phyloP scores from a whole-genome alignment of 257 asterid species.

The Scutellaria baicalensis region DNA sequence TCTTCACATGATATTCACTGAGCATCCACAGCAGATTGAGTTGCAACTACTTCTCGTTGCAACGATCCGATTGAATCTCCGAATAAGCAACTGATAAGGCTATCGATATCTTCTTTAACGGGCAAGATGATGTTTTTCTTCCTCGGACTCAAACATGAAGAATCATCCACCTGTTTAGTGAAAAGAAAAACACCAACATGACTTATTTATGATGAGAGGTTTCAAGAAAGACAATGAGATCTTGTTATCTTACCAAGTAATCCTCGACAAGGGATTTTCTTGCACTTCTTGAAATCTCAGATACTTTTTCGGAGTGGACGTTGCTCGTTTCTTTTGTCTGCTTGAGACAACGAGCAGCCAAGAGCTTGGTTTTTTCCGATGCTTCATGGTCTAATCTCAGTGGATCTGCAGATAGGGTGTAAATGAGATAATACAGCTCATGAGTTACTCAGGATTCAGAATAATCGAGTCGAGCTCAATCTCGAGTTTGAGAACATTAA shows the following conservation, averaged over 20 bases:
- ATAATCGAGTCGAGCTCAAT: too few relatives aligned
- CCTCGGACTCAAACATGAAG: constrained; percentile 16
- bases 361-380: constrained; percentile 19
- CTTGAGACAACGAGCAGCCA: constrained; percentile 15
- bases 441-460: too few relatives aligned
- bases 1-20: neutral
- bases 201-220: neutral
- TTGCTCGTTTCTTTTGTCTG: constrained; percentile 20
- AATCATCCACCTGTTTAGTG: constrained; percentile 30
- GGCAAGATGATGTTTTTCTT: constrained; percentile 28
- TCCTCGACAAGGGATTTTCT: constrained; percentile 40
- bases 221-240: neutral
- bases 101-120: constrained; percentile 28
- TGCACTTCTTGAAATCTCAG: constrained; percentile 32
- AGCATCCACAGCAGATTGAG: neutral
- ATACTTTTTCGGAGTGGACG: constrained; percentile 20
- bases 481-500: too few relatives aligned
- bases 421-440: too few relatives aligned
- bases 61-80: constrained; percentile 21
- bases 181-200: neutral
- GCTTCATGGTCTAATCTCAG: constrained; percentile 29
- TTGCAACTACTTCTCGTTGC: constrained; percentile 10
- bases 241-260: constrained; percentile 29
- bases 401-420: constrained; percentile 16
- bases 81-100: constrained; percentile 16